phyloP scores from a whole-genome alignment of 2,329 filamentous ascomycete genomes.

The Fusarium albidum region DNA sequence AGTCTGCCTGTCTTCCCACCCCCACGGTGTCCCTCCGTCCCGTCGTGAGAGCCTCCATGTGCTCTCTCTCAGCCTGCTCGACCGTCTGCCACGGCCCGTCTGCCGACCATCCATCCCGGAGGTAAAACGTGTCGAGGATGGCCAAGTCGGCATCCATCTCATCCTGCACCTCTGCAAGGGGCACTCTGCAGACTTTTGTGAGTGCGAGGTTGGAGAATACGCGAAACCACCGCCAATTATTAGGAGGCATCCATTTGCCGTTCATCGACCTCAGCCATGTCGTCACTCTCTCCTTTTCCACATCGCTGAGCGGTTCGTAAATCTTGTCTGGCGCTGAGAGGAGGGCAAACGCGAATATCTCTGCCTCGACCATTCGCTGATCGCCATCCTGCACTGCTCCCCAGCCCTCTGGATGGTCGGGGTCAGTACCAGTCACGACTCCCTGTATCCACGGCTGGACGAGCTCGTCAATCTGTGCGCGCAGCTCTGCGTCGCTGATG shows the following conservation, averaged over 20 bases:
- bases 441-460: constrained; percentile 44
- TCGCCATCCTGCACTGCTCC: constrained; percentile 54
- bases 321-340: constrained; percentile 50
- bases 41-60: constrained; percentile 6
- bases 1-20: constrained; percentile 53
- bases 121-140: constrained; percentile 55
- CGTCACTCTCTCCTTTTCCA: constrained; percentile 46
- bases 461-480: constrained; percentile 12
- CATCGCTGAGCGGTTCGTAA: constrained; percentile 43
- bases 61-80: constrained; percentile 22
- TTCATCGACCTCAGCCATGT: constrained; percentile 54
- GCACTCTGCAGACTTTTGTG: constrained; percentile 50
- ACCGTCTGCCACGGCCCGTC: constrained; percentile 53
- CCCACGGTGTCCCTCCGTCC: constrained; percentile 35
- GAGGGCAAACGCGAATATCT: constrained; percentile 58
- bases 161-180: constrained; percentile 43
- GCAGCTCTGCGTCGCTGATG: constrained; percentile 38
- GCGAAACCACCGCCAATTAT: constrained; percentile 63
- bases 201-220: constrained; percentile 59
- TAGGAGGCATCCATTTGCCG: constrained; percentile 53
- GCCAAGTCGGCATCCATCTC: constrained; percentile 53
- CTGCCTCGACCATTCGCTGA: constrained; percentile 63
- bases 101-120: constrained; percentile 55
- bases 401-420: constrained; percentile 53
- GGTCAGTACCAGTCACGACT: constrained; percentile 45